These are phyloP conservation scores for Panus rudis DNA, from an alignment of 768 basidiomycete species.

Conservation along the genomic window DNA sequence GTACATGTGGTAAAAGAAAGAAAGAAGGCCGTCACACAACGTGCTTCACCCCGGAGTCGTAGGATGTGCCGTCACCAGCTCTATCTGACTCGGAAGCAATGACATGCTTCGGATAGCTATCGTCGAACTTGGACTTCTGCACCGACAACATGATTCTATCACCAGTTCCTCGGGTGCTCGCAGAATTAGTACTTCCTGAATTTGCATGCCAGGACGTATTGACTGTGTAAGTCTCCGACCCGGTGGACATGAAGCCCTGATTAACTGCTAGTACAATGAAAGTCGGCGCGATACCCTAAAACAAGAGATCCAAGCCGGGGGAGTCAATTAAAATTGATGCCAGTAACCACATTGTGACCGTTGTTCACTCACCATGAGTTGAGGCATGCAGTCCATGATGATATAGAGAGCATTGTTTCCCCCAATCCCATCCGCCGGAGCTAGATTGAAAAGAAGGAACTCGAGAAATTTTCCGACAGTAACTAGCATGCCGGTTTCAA, in stretches of 20 bases:
- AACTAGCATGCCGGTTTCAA: conserved; percentile 10
- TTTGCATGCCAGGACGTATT: background rate
- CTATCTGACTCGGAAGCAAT: too few relatives aligned
- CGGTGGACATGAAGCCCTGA: background rate
- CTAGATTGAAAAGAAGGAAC: conserved; percentile 9
- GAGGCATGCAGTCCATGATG: conserved; percentile 11
- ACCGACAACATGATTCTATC: too few relatives aligned
- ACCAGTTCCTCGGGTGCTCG: too few relatives aligned
- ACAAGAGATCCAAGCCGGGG: background rate
- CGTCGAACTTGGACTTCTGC: too few relatives aligned
- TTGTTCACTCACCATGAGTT: conserved; percentile 9
- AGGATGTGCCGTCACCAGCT: too few relatives aligned
- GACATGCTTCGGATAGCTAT: too few relatives aligned
- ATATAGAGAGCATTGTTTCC: conserved; percentile 10
- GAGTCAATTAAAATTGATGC: background rate
- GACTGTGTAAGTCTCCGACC: background rate
- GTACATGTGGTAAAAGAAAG: too few relatives aligned
- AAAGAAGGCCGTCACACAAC: too few relatives aligned
- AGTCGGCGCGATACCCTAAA: background rate
- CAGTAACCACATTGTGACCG: background rate
- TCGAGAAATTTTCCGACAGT: conserved; percentile 9
- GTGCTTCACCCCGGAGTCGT: too few relatives aligned
- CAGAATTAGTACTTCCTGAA: too few relatives aligned
- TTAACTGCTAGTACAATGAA: background rate
- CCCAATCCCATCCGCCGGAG: conserved; percentile 3